phyloP scores from a whole-genome alignment of 1,284 basidiomycete species.

The Cutaneotrichosporon sp. region DNA sequence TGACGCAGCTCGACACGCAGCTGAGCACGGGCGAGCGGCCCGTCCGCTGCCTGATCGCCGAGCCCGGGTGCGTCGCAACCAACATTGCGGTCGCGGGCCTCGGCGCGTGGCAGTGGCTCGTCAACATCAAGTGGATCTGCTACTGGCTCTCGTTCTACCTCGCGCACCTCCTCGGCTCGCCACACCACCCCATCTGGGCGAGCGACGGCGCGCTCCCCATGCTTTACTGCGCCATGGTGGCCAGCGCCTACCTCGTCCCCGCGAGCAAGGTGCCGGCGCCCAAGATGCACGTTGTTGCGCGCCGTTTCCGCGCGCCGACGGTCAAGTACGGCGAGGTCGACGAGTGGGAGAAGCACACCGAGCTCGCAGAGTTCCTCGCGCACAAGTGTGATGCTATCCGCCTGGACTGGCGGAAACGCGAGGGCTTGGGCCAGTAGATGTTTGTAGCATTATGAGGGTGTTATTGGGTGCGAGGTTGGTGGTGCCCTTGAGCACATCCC shows the following conservation, averaged over 20 bases:
- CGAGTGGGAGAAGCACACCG: conserved; percentile 33
- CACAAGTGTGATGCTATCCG: conserved; percentile 37
- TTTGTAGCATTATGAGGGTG: neutral
- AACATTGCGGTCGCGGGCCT: conserved; percentile 58
- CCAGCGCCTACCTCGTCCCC: conserved; percentile 32
- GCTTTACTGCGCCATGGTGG: conserved; percentile 44
- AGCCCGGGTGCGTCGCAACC: conserved; percentile 74
- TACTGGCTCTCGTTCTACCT: conserved; percentile 69
- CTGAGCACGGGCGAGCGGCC: conserved; percentile 52
- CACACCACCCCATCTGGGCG: conserved; percentile 41
- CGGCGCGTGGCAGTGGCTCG: conserved; percentile 55
- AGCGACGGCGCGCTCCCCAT: conserved; percentile 38
- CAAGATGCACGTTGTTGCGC: conserved; percentile 32
- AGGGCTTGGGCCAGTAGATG: conserved; percentile 12
- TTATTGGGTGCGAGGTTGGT: neutral
- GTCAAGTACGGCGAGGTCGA: conserved; percentile 47
- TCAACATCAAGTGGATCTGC: conserved; percentile 58
- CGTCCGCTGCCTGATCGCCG: conserved; percentile 65
- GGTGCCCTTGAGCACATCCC: neutral
- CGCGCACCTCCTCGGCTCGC: conserved; percentile 42
- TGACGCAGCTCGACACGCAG: conserved; percentile 59
- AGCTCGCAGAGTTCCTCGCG: conserved; percentile 29
- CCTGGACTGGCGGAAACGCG: conserved; percentile 32
- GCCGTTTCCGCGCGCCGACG: conserved; percentile 28
- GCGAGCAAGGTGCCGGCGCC: conserved; percentile 33